phyloP scores from a whole-genome alignment of 257 asterid genomes.

The Handroanthus guayacan region DNA sequence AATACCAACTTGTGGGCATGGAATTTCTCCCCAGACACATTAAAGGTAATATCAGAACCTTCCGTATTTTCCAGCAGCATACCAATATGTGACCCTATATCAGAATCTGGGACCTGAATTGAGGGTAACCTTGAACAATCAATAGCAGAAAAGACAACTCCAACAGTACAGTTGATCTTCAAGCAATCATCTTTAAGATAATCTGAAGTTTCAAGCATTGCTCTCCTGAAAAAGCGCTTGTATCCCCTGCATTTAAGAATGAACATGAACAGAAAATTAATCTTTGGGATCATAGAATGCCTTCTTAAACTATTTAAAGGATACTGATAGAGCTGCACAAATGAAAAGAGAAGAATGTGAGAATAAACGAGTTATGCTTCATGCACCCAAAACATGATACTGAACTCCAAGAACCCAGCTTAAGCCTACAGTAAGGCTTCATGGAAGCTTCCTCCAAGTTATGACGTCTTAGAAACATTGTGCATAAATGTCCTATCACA shows the following conservation, averaged over 20 bases:
- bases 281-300: background rate
- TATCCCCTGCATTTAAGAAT: conserved; percentile 62
- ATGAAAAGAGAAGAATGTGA: background rate
- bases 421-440: conserved; percentile 11
- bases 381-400: background rate
- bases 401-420: background rate
- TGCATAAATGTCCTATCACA: background rate
- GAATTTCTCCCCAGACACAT: conserved; percentile 82
- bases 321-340: conserved; percentile 1
- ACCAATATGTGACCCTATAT: conserved; percentile 90
- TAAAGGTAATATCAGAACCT: conserved; percentile 81
- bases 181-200: conserved; percentile 97
- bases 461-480: background rate
- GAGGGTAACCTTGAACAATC: conserved; percentile 85
- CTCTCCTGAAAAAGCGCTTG: conserved; percentile 91
- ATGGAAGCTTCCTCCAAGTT: background rate
- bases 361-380: background rate
- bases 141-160: conserved; percentile 92
- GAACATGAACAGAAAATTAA: conserved; percentile 4
- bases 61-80: conserved; percentile 80
- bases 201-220: conserved; percentile 86
- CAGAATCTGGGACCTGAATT: conserved; percentile 90
- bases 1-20: conserved; percentile 91
- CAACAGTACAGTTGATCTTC: conserved; percentile 98
- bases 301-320: conserved; percentile 6